These are phyloP conservation scores for Candida parachauliodes DNA, from an alignment of 805 yeast species.

Conservation along the genomic window DNA sequence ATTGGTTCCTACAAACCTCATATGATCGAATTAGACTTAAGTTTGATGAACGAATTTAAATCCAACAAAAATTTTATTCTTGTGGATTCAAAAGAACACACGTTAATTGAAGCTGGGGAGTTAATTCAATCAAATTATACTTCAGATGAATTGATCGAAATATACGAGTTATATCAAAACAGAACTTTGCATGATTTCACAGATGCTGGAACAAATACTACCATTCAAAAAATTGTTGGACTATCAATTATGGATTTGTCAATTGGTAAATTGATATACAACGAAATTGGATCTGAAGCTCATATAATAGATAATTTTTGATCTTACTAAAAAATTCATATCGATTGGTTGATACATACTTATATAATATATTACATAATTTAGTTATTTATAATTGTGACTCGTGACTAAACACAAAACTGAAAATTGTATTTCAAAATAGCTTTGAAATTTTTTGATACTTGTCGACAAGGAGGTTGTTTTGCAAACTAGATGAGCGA, in stretches of 20 bases:
- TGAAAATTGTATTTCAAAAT: too few relatives aligned
- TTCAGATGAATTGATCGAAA: constrained; percentile 41
- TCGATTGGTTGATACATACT: background rate
- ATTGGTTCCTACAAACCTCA: constrained; percentile 69
- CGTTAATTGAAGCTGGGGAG: constrained; percentile 63
- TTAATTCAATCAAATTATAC: constrained; percentile 44
- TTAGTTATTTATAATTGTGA: too few relatives aligned
- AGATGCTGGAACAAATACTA: constrained; percentile 23
- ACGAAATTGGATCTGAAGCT: constrained; percentile 14
- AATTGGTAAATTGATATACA: constrained; percentile 35
- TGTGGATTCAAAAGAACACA: constrained; percentile 59
- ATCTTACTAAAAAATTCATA: background rate
- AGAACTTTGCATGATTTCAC: background rate
- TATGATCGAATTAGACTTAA: constrained; percentile 58
- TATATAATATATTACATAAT: too few relatives aligned
- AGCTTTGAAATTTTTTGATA: too few relatives aligned
- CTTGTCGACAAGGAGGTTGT: too few relatives aligned
- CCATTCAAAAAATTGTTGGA: constrained; percentile 57
- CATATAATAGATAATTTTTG: constrained; percentile 11
- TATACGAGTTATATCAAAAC: constrained; percentile 34
- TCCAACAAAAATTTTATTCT: constrained; percentile 40
- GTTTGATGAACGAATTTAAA: constrained; percentile 33
- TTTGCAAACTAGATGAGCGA: too few relatives aligned
- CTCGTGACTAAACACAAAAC: background rate
- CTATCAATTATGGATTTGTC: constrained; percentile 61